These are phyloP conservation scores for Sicyos edulis DNA, from an alignment of 306 rosid species.

Conservation along the genomic window DNA sequence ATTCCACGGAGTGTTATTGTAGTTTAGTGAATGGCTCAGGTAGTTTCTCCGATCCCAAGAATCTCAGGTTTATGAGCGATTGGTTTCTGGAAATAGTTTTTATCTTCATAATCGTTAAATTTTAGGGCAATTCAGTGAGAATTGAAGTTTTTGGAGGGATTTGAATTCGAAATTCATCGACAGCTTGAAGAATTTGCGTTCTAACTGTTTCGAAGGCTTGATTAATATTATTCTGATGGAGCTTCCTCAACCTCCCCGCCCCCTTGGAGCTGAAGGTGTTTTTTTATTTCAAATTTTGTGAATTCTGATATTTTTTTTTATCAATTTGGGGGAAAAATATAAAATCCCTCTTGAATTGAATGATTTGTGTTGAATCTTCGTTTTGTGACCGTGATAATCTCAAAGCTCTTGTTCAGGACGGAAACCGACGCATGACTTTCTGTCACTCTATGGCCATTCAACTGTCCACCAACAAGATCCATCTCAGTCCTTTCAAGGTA, in stretches of 20 bases:
- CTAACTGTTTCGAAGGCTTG: background rate
- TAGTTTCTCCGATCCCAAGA: background rate
- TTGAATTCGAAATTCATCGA: background rate
- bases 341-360: background rate
- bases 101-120: background rate
- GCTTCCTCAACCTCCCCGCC: constrained; percentile 69
- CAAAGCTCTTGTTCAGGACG: constrained; percentile 43
- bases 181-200: background rate
- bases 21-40: background rate
- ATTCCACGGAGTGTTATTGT: background rate
- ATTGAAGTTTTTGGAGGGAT: background rate
- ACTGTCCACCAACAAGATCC: constrained; percentile 80
- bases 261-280: constrained; percentile 59
- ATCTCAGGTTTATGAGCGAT: background rate
- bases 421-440: constrained; percentile 89
- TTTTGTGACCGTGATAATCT: background rate
- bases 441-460: constrained; percentile 72
- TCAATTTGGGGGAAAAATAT: background rate
- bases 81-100: background rate
- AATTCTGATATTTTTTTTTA: background rate
- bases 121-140: background rate
- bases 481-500: constrained; percentile 81
- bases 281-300: background rate
- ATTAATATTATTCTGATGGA: constrained; percentile 46
- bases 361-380: background rate